phyloP scores from a whole-genome alignment of 495 filamentous ascomycete species.

The Neurospora sp. region DNA sequence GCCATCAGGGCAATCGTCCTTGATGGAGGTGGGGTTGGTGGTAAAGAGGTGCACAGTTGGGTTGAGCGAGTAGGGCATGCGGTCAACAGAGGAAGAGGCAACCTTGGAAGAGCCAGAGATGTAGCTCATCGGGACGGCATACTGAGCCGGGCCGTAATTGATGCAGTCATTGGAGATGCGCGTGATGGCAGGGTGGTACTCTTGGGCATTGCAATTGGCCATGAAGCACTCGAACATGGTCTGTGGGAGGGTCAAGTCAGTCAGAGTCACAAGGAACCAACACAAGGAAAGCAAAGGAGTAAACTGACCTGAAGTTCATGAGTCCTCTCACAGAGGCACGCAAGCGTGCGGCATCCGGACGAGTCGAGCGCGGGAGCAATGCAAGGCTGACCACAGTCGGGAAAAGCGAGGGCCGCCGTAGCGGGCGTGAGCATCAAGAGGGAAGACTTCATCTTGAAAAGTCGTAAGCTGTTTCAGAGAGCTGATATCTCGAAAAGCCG shows the following conservation, averaged over 20 bases:
- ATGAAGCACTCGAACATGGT: constrained; percentile 15
- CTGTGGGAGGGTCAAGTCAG: constrained; percentile 4
- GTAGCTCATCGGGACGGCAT: constrained; percentile 15
- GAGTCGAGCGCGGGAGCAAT: background rate
- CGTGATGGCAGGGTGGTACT: constrained; percentile 10
- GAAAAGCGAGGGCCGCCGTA: constrained; percentile 3
- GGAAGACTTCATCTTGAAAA: constrained; percentile 13
- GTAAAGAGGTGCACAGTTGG: background rate
- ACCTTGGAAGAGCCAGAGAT: constrained; percentile 12
- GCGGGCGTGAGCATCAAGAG: constrained; percentile 7
- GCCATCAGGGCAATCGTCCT: background rate
- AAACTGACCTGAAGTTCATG: constrained; percentile 10
- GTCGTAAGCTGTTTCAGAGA: constrained; percentile 1
- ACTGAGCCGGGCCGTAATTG: constrained; percentile 31
- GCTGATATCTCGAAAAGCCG: background rate
- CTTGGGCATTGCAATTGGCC: constrained; percentile 14
- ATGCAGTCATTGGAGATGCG: constrained; percentile 20
- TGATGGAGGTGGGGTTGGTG: background rate
- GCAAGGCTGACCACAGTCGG: constrained; percentile 9
- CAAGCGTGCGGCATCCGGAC: background rate
- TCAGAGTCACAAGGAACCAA: background rate
- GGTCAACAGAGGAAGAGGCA: constrained; percentile 1
- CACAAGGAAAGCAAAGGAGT: background rate
- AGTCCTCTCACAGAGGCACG: constrained; percentile 8
- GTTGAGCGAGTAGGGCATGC: background rate